Conservation (phyloP, 768 basidiomycete genomes). For the Arthromyces matolae region DNA sequence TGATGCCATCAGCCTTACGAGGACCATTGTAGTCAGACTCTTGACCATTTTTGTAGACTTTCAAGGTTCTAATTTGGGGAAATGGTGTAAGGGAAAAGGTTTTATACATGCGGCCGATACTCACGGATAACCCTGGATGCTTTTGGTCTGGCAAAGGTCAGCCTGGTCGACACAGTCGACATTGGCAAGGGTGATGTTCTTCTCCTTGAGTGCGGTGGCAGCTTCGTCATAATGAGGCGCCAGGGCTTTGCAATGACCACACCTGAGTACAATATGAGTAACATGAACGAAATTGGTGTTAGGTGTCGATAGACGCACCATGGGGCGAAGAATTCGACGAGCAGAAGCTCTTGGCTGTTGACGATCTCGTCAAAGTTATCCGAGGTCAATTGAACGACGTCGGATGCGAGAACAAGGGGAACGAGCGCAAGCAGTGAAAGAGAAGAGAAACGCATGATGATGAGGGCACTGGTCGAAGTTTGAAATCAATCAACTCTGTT, state of each 20-base stretch:
- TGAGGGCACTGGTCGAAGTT: conserved; percentile 20
- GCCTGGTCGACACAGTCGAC: conserved; percentile 96
- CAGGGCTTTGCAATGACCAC: conserved; percentile 93
- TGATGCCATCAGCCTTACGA: conserved; percentile 92
- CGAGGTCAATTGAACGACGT: conserved; percentile 77
- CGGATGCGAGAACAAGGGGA: conserved; percentile 58
- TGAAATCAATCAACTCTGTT: conserved; percentile 19
- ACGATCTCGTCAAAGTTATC: conserved; percentile 67
- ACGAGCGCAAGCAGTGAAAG: conserved; percentile 50
- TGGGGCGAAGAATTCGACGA: conserved; percentile 95
- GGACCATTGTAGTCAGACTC: conserved; percentile 81
- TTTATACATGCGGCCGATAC: conserved; percentile 24
- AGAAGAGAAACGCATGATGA: conserved; percentile 64
- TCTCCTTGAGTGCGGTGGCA: conserved; percentile 88
- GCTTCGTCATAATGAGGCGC: conserved; percentile 94
- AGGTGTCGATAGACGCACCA: conserved; percentile 46
- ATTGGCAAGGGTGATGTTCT: conserved; percentile 87
- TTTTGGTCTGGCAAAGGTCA: conserved; percentile 85
- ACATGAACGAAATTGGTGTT: background rate
- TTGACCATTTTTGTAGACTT: conserved; percentile 87
- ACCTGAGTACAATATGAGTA: conserved; percentile 45
- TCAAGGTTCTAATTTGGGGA: conserved; percentile 73
- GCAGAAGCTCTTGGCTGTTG: conserved; percentile 63
- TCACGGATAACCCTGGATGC: conserved; percentile 92
- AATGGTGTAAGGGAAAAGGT: background rate